These are phyloP conservation scores for Aureobasidium sp. DNA, from an alignment of 2,329 filamentous ascomycete genomes.

Conservation along the genomic window DNA sequence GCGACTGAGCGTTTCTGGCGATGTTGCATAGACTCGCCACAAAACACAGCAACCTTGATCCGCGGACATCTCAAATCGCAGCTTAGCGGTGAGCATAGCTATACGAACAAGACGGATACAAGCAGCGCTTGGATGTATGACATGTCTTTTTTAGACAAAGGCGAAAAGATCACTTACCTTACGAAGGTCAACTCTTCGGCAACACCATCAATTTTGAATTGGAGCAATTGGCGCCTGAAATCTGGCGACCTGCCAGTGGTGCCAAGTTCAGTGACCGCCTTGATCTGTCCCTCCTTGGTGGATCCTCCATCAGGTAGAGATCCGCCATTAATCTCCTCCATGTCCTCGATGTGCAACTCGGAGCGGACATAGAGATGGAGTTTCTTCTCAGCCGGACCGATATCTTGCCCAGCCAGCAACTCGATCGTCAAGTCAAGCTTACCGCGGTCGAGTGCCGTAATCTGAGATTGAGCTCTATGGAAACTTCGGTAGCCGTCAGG, in stretches of 20 bases:
- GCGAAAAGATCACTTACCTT: slow-evolving; percentile 28
- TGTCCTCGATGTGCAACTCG: slow-evolving; percentile 70
- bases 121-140: neutral
- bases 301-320: slow-evolving; percentile 38
- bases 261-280: slow-evolving; percentile 36
- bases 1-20: neutral
- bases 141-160: neutral
- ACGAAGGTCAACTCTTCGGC: slow-evolving; percentile 40
- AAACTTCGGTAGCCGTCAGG: slow-evolving; percentile 59
- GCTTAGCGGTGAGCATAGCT: neutral
- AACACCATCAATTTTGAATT: slow-evolving; percentile 36
- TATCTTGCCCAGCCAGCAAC: slow-evolving; percentile 65
- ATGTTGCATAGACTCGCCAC: neutral
- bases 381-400: slow-evolving; percentile 48
- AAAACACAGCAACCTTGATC: neutral
- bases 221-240: slow-evolving; percentile 35
- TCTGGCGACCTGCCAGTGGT: slow-evolving; percentile 35
- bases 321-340: slow-evolving; percentile 37
- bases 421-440: slow-evolving; percentile 59
- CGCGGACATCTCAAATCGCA: neutral
- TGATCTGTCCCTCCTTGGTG: slow-evolving; percentile 44
- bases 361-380: slow-evolving; percentile 71
- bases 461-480: slow-evolving; percentile 12
- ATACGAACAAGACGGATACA: neutral
- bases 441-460: slow-evolving; percentile 15